These are phyloP conservation scores for Colletotrichum tamarilloi DNA, from an alignment of 2,329 filamentous ascomycete species.

Conservation along the genomic window DNA sequence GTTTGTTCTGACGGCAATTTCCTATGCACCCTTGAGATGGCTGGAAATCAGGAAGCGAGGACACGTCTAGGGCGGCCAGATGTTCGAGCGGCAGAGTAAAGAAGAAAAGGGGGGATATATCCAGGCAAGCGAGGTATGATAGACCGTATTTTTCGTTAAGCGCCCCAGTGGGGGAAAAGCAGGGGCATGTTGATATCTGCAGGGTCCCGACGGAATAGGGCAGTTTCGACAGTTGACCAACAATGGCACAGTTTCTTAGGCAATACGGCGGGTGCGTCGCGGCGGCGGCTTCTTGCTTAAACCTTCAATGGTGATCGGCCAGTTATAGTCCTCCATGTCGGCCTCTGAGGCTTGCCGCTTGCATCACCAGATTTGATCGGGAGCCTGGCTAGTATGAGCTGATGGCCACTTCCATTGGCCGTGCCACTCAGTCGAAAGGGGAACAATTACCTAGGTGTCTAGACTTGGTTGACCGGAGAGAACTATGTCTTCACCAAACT, in stretches of 20 bases:
- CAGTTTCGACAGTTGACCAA: constrained; percentile 14
- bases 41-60: constrained; percentile 48
- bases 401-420: not conserved
- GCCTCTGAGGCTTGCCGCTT: not conserved
- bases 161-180: not conserved
- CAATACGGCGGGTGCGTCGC: constrained; percentile 3
- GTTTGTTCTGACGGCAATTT: constrained; percentile 52
- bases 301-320: constrained; percentile 2
- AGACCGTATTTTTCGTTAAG: constrained; percentile 27
- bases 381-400: constrained; percentile 7
- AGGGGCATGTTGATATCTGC: constrained; percentile 7
- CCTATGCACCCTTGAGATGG: constrained; percentile 53
- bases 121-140: constrained; percentile 26
- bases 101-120: not conserved
- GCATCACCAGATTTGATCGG: not conserved
- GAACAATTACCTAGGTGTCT: constrained; percentile 17
- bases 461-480: constrained; percentile 73
- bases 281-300: constrained; percentile 3
- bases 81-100: not conserved
- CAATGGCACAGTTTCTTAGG: constrained; percentile 18
- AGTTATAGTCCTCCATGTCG: not conserved
- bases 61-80: constrained; percentile 36
- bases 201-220: constrained; percentile 4
- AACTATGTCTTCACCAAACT: constrained; percentile 85
- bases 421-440: not conserved